phyloP scores from a whole-genome alignment of 768 basidiomycete species.

The Pisolithus marmoratus region DNA sequence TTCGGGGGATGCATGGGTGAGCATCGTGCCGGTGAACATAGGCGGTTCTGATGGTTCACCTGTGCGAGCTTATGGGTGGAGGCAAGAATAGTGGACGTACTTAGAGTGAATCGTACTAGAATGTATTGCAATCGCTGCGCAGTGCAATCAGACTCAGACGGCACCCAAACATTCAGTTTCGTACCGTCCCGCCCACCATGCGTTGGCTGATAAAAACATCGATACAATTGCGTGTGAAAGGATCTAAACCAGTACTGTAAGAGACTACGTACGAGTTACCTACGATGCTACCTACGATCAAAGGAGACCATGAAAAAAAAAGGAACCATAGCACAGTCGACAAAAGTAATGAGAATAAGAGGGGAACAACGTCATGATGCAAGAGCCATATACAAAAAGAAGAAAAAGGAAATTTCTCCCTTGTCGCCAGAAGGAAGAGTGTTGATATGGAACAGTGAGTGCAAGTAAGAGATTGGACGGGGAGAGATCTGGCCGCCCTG shows the following conservation, averaged over 20 bases:
- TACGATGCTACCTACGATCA: background rate
- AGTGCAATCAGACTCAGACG: too few species aligned
- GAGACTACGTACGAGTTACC: background rate
- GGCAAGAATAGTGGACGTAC: background rate
- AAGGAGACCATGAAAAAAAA: background rate
- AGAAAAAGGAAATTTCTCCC: too few species aligned
- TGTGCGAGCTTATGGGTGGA: conserved; percentile 63
- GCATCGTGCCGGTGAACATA: too few species aligned
- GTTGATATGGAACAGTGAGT: too few species aligned
- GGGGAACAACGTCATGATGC: background rate
- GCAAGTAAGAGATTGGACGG: too few species aligned
- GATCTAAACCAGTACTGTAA: background rate
- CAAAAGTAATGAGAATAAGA: background rate
- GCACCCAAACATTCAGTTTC: too few species aligned
- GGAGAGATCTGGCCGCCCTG: too few species aligned
- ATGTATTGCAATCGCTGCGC: too few species aligned
- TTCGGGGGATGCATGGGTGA: too few species aligned
- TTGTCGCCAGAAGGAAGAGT: too few species aligned
- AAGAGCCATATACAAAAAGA: background rate
- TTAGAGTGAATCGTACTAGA: too few species aligned
- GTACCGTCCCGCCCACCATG: background rate
- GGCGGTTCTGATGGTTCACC: conserved; percentile 76
- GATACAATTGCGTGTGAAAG: background rate
- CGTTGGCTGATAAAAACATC: background rate
- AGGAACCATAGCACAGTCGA: background rate